Conservation (phyloP, 345 rosid genomes). For the Citrus australasica region DNA sequence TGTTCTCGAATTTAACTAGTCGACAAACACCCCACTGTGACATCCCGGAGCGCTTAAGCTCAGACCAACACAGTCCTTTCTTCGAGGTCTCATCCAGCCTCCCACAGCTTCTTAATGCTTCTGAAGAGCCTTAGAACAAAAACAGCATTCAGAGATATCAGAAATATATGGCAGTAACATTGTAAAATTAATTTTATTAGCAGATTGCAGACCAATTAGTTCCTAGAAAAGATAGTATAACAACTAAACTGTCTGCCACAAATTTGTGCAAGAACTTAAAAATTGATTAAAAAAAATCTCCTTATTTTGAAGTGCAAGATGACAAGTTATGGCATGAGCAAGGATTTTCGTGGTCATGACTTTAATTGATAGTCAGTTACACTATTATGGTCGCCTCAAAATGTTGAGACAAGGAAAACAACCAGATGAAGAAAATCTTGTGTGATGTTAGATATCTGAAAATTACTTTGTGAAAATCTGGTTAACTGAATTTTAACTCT, state of each 20-base stretch:
- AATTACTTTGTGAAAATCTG: neutral
- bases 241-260: neutral
- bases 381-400: neutral
- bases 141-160: constrained; percentile 2
- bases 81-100: constrained; percentile 29
- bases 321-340: neutral
- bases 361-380: neutral
- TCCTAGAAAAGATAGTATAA: neutral
- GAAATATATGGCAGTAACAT: neutral
- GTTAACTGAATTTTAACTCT: neutral
- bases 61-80: constrained; percentile 39
- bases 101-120: constrained; percentile 9
- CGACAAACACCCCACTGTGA: constrained; percentile 36
- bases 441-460: neutral
- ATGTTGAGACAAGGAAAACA: neutral
- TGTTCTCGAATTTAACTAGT: constrained; percentile 18
- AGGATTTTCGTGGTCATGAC: neutral
- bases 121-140: constrained; percentile 16
- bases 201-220: neutral
- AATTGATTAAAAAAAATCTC: neutral
- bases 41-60: constrained; percentile 39
- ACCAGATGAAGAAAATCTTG: neutral
- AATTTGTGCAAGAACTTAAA: neutral
- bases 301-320: neutral
- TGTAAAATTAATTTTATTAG: neutral